phyloP scores from a whole-genome alignment of 768 basidiomycete genomes.

The Neoboletus subvelutipes region DNA sequence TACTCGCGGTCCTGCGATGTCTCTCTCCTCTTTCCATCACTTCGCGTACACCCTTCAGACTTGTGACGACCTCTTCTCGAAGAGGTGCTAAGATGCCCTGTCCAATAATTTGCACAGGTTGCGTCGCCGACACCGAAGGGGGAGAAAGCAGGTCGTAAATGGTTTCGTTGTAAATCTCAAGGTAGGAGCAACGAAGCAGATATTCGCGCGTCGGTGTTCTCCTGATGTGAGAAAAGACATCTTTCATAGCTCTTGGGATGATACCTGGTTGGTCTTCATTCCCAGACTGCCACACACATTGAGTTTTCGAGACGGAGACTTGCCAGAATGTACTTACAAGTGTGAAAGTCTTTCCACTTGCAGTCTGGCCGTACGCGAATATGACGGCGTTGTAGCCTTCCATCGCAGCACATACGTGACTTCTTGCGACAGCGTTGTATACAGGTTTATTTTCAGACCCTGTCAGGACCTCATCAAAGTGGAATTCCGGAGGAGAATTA shows the following conservation, averaged over 20 bases:
- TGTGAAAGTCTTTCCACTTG: conserved; percentile 73
- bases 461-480: conserved; percentile 74
- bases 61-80: conserved; percentile 92
- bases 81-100: conserved; percentile 70
- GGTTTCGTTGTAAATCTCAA: conserved; percentile 96
- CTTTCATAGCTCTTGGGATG: conserved; percentile 89
- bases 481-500: conserved; percentile 49
- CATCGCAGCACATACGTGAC: conserved; percentile 90
- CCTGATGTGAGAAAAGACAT: conserved; percentile 84
- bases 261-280: conserved; percentile 87
- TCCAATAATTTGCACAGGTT: conserved; percentile 75
- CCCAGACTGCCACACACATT: conserved; percentile 48
- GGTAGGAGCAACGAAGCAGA: conserved; percentile 92
- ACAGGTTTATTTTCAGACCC: conserved; percentile 78
- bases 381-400: conserved; percentile 95
- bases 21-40: conserved; percentile 85
- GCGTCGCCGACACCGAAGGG: conserved; percentile 47
- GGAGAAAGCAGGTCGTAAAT: conserved; percentile 86
- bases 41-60: conserved; percentile 79
- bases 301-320: conserved; percentile 35
- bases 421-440: conserved; percentile 72
- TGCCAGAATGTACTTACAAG: conserved; percentile 36
- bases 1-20: conserved; percentile 86
- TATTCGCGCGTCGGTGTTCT: conserved; percentile 80
- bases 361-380: conserved; percentile 93